Percentiles rank a stretch among this genome's conserved stretches.
Conservation (phyloP, 202 grass and related monocot genomes). For the Musa balbisiana region DNA sequence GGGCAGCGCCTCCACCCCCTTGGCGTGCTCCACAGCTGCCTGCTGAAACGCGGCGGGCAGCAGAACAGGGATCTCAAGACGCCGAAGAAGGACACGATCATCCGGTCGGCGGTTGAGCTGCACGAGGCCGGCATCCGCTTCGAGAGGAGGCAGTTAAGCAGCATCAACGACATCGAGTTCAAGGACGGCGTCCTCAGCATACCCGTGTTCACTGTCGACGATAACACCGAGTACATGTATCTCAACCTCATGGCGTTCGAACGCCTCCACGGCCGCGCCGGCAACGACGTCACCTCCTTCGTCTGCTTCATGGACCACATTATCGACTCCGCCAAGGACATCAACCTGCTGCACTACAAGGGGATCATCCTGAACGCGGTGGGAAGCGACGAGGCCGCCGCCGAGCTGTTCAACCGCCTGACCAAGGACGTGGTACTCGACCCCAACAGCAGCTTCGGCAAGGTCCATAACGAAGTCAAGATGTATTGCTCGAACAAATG, state of each 20-base stretch:
- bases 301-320: no score
- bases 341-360: constrained; percentile 54
- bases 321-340: constrained; percentile 66
- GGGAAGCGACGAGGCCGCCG: constrained; percentile 68
- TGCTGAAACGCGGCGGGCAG: constrained; percentile 17
- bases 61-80: background rate
- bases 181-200: no score
- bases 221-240: no score
- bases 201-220: no score
- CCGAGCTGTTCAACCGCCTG: constrained; percentile 67
- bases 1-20: constrained; percentile 46
- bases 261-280: no score
- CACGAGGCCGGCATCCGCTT: constrained; percentile 63
- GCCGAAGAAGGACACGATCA: constrained; percentile 37
- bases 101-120: constrained; percentile 70
- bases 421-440: constrained; percentile 64
- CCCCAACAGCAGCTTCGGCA: constrained; percentile 34
- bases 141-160: no score
- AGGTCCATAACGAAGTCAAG: no score
- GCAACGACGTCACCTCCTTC: no score
- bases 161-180: no score
- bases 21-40: constrained; percentile 46
- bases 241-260: no score
- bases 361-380: constrained; percentile 71
- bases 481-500: no score